Evolutionary conservation across 192 early-diverging fungal species (phyloP), one percentile per base, ranked within the genome.

Genomic region (Linnemannia zychae): DNA sequence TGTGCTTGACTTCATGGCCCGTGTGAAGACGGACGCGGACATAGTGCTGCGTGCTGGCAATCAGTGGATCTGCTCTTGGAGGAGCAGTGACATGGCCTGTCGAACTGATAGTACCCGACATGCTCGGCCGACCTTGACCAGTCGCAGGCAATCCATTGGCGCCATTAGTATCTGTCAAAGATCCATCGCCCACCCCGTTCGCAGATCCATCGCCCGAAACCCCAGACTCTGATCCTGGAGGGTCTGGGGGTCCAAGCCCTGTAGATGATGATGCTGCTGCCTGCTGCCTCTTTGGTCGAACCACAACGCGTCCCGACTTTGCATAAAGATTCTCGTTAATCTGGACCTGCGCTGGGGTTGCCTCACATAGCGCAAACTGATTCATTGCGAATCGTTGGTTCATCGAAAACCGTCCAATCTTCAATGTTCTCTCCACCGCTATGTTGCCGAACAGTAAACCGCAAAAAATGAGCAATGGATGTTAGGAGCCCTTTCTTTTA

Each of bases 361-460:
- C 96, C 78, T 91, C 84, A 76, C 95, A 97, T 36, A 99, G 81
- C 37, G 96, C 98, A 93, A 98, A 97, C 78, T 96, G 94, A 85
- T 98, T 95, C 88, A 96, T 97, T 0, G 92, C 92, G 82, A 97
- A 96, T 71, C 94, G 92, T 37, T 85, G 83, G 65, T 85, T 85
- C 76, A 67, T 85, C 11, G 83, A 75, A 48, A 97, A 96, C 71
- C 94, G 93, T 31, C 95, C 91, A 75, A 99, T 97, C 72, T 93
- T 96, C 20, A 96, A 85, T 16, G 93, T 93, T 76, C 97, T 93
- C 74, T 99, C 98, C 74, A 98, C 90, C 15, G 96, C 98, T 95
- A 70, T 36, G 65, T 31, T 49, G 7, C 3, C 50, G 49, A 4
- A 57, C 47, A 78, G 40, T 33, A 66, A 63, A 71, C 0, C 2